Evolutionary conservation across 352 stramenopile genomes (phyloP), one percentile per base, ranked within the genome.

Genomic region (Phytophthora syringae): DNA sequence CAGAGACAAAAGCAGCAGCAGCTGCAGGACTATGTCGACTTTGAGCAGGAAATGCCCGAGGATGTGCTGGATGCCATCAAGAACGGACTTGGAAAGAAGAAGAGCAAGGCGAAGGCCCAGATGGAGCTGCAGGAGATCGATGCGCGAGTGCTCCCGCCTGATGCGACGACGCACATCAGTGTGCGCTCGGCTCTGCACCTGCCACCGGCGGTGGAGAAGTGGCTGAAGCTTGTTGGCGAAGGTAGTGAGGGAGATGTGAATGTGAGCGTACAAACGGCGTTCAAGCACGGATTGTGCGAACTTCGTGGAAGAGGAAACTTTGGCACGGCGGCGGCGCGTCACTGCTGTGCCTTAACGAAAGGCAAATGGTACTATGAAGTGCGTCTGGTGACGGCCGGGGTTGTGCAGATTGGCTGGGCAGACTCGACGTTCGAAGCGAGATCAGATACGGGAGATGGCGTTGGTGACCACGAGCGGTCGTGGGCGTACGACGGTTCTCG

Each of bases 361-460:
- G 88, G 88, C 16, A 91, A 90, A 70, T 94, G 84, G 84, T 97
- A 98, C 62, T 98, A 96, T 67, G 93, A 98, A 59, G 93, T 97
- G 15, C 84, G 84, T 24, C 74, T 98, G 11, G 61, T 97, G 30
- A 96, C 90, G 7, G 84, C 84, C 64, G 93, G 91, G 16, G 77
- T 98, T 12, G 91, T 97, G 49, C 94, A 98, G 67, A 66, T 98
- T 50, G 94, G 94, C n/a, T 98, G 93, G 94, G 89, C 91, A 7
- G 88, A 96, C 60, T 79, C 68, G 9, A 78, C 79, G 3, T 97
- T 97, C 52, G 68, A 69, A 16, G 80, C 83, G 10, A 84, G 95
- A 49, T 94, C 88, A 1, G 84, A 80, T 44, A 77, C 77, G 1
- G 94, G 92, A 45, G 86, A 98, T 60, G 94, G 94, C 12, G 92